Evolutionary conservation across 1,284 basidiomycete genomes (phyloP).

Genomic region (Tilletia caries): DNA sequence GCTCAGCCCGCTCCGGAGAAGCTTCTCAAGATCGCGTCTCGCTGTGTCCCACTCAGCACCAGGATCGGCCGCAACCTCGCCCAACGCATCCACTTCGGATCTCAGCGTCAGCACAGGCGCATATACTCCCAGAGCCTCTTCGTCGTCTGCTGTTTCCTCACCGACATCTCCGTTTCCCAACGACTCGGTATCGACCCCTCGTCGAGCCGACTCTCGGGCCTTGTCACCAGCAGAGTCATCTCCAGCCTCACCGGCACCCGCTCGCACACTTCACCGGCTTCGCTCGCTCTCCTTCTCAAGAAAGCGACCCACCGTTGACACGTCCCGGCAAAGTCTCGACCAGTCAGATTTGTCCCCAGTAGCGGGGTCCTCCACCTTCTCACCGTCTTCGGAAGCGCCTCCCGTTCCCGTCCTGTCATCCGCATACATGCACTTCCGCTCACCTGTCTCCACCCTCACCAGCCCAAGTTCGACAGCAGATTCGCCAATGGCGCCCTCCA

Average conservation of each 20-base stretch:
- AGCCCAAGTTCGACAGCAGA: background rate
- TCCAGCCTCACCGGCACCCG: background rate
- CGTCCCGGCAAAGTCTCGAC: background rate
- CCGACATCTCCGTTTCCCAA: background rate
- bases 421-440: constrained; percentile 9
- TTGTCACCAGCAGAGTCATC: too few species aligned
- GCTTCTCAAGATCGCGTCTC: background rate
- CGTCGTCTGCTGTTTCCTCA: background rate
- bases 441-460: background rate
- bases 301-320: background rate
- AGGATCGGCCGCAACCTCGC: background rate
- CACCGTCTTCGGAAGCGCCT: background rate
- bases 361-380: background rate
- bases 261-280: background rate
- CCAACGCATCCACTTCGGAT: background rate
- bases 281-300: constrained; percentile 3
- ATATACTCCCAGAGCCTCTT: background rate
- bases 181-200: background rate
- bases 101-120: background rate
- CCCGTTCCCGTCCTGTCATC: background rate
- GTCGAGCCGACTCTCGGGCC: background rate
- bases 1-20: background rate
- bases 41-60: background rate
- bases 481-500: background rate
- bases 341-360: background rate